Percentiles rank a stretch among this genome's conserved stretches.
These are phyloP conservation scores for Pseudopyrenochaeta lycopersici DNA, from an alignment of 2,329 filamentous ascomycete genomes.

Conservation along the genomic window DNA sequence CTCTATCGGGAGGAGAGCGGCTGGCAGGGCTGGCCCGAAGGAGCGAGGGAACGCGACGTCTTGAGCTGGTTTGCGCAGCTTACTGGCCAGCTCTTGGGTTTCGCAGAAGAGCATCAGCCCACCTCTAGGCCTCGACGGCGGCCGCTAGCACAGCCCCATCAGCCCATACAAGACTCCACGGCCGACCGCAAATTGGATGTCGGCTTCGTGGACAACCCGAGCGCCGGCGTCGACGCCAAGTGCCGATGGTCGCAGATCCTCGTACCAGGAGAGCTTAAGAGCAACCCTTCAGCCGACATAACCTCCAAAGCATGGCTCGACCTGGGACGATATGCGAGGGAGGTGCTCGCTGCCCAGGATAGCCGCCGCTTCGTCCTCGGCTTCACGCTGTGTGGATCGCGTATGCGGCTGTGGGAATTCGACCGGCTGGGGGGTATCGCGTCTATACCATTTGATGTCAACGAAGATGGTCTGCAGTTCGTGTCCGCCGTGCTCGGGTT, in stretches of 20 bases:
- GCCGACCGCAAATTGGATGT: constrained; percentile 34
- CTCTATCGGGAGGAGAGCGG: constrained; percentile 28
- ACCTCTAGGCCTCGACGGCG: constrained; percentile 16
- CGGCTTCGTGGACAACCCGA: constrained; percentile 30
- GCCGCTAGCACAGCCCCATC: constrained; percentile 26
- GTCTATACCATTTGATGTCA: constrained; percentile 58
- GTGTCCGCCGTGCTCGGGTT: too few relatives aligned
- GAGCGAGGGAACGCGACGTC: constrained; percentile 29
- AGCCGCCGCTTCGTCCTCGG: constrained; percentile 54
- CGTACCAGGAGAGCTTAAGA: constrained; percentile 58
- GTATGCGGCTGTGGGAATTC: constrained; percentile 60
- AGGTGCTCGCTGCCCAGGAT: constrained; percentile 50
- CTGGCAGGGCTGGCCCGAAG: constrained; percentile 29
- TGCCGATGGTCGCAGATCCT: constrained; percentile 55
- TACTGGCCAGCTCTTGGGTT: constrained; percentile 19
- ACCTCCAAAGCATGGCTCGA: constrained; percentile 45
- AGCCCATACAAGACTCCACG: constrained; percentile 31
- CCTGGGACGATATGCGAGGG: constrained; percentile 55
- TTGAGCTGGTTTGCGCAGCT: constrained; percentile 29
- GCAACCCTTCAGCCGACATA: constrained; percentile 54
- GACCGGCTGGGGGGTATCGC: constrained; percentile 58
- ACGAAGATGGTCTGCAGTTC: constrained; percentile 54
- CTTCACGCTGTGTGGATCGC: constrained; percentile 58
- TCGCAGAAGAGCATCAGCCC: constrained; percentile 19
- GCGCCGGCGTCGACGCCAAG: constrained; percentile 22